phyloP scores from a whole-genome alignment of 2,329 filamentous ascomycete species.

The Trichophyton rubrum region DNA sequence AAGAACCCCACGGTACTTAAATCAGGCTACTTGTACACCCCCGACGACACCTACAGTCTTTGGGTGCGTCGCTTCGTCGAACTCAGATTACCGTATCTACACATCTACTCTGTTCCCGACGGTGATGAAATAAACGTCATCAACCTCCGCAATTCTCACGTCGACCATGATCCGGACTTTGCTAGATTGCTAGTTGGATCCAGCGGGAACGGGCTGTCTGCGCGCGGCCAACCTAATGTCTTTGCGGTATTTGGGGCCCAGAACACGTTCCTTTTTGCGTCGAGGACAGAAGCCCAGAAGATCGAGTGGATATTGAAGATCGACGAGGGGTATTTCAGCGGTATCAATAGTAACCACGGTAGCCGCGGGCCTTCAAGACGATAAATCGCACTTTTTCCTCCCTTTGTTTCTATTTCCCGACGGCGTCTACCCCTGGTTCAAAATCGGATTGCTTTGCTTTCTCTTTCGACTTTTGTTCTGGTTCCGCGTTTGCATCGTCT shows the following conservation, averaged over 20 bases:
- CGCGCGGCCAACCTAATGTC: slow-evolving; percentile 51
- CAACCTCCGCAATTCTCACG: slow-evolving; percentile 75
- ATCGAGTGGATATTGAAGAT: slow-evolving; percentile 95
- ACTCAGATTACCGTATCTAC: slow-evolving; percentile 77
- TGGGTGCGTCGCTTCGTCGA: slow-evolving; percentile 94
- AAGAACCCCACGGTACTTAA: slow-evolving; percentile 76
- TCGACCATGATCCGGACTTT: slow-evolving; percentile 84
- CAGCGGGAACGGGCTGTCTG: slow-evolving; percentile 21
- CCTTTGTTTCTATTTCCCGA: background rate
- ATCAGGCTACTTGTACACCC: slow-evolving; percentile 75
- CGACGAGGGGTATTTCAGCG: slow-evolving; percentile 61
- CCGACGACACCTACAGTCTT: slow-evolving; percentile 60
- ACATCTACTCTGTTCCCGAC: slow-evolving; percentile 72
- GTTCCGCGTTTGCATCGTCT: background rate
- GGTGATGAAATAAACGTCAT: slow-evolving; percentile 86
- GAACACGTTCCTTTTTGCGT: slow-evolving; percentile 91
- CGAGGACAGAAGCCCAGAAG: slow-evolving; percentile 79
- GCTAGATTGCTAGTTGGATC: slow-evolving; percentile 56
- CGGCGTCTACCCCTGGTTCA: background rate
- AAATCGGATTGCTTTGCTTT: background rate
- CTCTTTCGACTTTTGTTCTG: background rate
- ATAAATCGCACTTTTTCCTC: background rate
- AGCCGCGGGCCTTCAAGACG: background rate
- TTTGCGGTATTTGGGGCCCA: slow-evolving; percentile 91
- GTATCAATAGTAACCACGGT: background rate